Evolutionary conservation across 1,284 basidiomycete genomes (phyloP).

Genomic region (Sanghuangporus baumii): DNA sequence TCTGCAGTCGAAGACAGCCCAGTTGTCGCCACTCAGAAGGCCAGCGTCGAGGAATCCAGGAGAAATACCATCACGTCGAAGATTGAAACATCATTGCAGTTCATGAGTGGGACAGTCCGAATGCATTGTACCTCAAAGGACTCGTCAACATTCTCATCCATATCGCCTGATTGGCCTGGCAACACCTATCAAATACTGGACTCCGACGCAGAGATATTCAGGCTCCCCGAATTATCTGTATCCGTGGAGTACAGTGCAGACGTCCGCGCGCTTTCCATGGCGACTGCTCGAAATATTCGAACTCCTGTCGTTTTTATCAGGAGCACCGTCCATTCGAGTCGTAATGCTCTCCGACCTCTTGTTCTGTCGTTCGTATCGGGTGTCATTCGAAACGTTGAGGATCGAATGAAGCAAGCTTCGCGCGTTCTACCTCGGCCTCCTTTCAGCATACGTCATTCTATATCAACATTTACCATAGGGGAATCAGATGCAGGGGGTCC

Average conservation of each 20-base stretch:
- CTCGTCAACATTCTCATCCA: conserved; percentile 32
- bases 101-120: conserved; percentile 75
- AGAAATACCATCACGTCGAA: conserved; percentile 43
- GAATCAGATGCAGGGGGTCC: background rate
- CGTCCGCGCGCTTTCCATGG: conserved; percentile 27
- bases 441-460: conserved; percentile 6
- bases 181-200: conserved; percentile 42
- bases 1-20: background rate
- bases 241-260: conserved; percentile 77
- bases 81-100: conserved; percentile 69
- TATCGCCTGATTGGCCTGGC: conserved; percentile 35
- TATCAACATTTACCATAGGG: conserved; percentile 14
- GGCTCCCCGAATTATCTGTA: conserved; percentile 75
- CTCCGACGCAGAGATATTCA: conserved; percentile 56
- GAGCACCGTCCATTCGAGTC: conserved; percentile 79
- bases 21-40: conserved; percentile 28
- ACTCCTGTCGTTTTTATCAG: conserved; percentile 67
- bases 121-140: conserved; percentile 46
- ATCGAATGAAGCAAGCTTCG: conserved; percentile 44
- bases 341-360: conserved; percentile 75
- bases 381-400: conserved; percentile 58
- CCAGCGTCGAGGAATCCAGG: conserved; percentile 21
- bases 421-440: background rate
- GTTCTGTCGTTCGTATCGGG: conserved; percentile 81
- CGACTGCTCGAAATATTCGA: conserved; percentile 29